Conservation (phyloP, 257 asterid species). For the Solanum pennellii region DNA sequence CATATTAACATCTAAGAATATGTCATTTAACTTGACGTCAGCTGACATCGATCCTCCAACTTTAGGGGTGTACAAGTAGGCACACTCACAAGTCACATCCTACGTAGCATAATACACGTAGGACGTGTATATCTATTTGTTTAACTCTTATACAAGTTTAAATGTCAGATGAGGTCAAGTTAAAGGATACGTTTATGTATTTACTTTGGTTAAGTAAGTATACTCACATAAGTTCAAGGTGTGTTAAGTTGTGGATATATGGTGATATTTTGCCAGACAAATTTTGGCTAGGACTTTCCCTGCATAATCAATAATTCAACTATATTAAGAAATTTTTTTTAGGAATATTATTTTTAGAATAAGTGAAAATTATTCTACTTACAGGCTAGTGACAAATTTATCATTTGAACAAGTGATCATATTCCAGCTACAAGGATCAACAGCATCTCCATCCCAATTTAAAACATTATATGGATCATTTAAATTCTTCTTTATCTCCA, state of each 20-base stretch:
- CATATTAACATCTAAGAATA: background rate
- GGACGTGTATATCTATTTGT: background rate
- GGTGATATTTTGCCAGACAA: constrained; percentile 69
- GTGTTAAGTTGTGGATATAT: constrained; percentile 70
- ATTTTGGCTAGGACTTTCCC: constrained; percentile 76
- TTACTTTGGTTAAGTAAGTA: background rate
- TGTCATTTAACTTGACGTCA: too few relatives aligned
- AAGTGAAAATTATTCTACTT: constrained; percentile 13
- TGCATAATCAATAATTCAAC: constrained; percentile 20
- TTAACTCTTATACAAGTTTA: background rate
- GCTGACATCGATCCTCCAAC: too few relatives aligned
- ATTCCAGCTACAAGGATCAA: constrained; percentile 95
- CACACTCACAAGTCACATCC: background rate
- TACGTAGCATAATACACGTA: background rate
- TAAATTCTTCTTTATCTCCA: constrained; percentile 59
- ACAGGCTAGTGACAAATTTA: constrained; percentile 43
- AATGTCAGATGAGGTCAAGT: too few relatives aligned
- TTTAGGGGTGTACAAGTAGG: background rate
- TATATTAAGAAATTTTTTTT: background rate
- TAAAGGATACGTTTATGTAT: background rate
- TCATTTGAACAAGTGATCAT: constrained; percentile 68
- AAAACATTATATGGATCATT: constrained; percentile 66
- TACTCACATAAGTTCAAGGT: constrained; percentile 72
- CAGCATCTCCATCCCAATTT: constrained; percentile 68
- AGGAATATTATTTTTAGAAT: background rate